These are phyloP conservation scores for Citeromyces siamensis DNA, from an alignment of 1,139 yeast genomes.

Conservation along the genomic window DNA sequence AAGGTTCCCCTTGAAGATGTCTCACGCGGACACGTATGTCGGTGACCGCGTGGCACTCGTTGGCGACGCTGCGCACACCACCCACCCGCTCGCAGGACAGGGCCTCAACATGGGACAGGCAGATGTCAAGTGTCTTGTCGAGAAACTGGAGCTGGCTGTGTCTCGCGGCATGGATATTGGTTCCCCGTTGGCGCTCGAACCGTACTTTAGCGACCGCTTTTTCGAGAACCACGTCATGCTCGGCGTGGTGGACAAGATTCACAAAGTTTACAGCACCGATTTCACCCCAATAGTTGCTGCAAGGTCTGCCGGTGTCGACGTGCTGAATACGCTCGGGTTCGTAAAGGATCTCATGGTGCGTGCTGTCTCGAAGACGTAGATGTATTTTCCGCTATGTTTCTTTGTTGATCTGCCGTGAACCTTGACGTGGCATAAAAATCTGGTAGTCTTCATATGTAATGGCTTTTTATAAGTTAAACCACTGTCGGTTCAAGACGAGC, in stretches of 20 bases:
- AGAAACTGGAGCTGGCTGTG: constrained; percentile 58
- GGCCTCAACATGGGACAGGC: constrained; percentile 98
- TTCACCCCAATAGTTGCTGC: constrained; percentile 60
- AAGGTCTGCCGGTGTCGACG: constrained; percentile 65
- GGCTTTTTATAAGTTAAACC: too few relatives aligned
- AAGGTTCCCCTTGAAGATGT: constrained; percentile 75
- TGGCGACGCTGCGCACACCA: constrained; percentile 98
- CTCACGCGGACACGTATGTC: constrained; percentile 85
- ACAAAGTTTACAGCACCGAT: constrained; percentile 74
- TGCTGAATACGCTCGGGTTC: constrained; percentile 49
- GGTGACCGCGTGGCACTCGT: constrained; percentile 78
- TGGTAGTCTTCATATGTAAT: too few relatives aligned
- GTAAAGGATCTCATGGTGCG: constrained; percentile 47
- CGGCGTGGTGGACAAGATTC: constrained; percentile 87
- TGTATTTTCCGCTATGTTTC: too few relatives aligned
- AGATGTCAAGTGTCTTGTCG: constrained; percentile 65
- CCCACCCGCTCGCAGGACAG: constrained; percentile 97
- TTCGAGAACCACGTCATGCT: constrained; percentile 68
- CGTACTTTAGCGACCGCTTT: constrained; percentile 73
- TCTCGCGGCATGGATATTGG: constrained; percentile 86
- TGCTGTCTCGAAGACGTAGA: constrained; percentile 25
- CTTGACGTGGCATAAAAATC: too few relatives aligned
- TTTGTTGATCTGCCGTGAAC: too few relatives aligned
- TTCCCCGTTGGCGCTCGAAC: constrained; percentile 67
- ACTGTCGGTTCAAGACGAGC: too few relatives aligned